Evolutionary conservation across 2,329 filamentous ascomycete species (phyloP).

Genomic region (Paracamarosporium sp.): DNA sequence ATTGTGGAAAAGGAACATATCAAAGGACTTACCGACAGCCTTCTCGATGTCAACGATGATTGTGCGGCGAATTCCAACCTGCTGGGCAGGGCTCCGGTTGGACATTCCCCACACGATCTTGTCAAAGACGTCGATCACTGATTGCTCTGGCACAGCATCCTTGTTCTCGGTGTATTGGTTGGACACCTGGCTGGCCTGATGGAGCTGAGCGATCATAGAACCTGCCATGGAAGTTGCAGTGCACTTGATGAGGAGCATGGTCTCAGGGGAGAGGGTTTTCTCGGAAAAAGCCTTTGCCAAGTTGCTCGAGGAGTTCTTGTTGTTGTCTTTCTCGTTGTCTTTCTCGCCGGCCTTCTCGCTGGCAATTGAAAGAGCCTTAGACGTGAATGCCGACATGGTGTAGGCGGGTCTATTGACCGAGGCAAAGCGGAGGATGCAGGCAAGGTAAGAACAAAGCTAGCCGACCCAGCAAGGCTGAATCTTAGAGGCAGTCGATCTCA

Average conservation of each 20-base stretch:
- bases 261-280: neutral
- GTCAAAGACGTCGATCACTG: neutral
- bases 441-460: too few species aligned
- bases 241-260: neutral
- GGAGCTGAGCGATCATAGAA: neutral
- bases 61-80: neutral
- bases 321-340: too few species aligned
- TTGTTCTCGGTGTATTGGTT: neutral
- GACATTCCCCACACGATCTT: neutral
- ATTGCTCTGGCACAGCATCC: neutral
- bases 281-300: neutral
- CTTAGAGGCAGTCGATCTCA: neutral
- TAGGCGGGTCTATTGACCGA: too few species aligned
- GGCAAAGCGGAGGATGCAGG: too few species aligned
- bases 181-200: neutral
- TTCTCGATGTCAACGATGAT: neutral
- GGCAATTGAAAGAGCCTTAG: too few species aligned
- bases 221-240: neutral
- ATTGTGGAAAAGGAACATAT: too few species aligned
- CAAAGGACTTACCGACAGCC: neutral
- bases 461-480: neutral
- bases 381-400: too few species aligned
- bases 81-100: neutral
- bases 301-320: neutral
- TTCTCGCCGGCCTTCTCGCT: neutral